Evolutionary conservation across 2,329 filamentous ascomycete species (phyloP), one percentile per base, ranked within the genome.

Genomic region (Arthroderma uncinatum): DNA sequence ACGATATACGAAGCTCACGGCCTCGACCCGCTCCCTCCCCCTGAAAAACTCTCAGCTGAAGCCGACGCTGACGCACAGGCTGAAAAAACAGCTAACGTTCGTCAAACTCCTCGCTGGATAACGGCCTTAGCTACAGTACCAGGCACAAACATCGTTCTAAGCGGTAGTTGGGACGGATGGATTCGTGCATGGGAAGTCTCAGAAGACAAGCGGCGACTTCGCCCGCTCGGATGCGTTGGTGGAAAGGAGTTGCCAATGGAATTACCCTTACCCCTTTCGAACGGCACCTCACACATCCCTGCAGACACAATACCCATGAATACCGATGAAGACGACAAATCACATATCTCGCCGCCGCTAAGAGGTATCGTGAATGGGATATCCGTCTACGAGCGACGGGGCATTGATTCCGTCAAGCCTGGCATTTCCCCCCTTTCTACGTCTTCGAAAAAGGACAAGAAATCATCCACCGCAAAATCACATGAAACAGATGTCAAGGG

Each of bases 101-200:
- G 50, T 77, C 85, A 44, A 74, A 85, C 62, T 59, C 88, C 93
- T 2, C 80, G 92, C 67, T 94, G 87, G 80, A 93, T 98, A 70
- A 98, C 93, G 0, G 91, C 92, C 4, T 76, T 98, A 44, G 79
- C 84, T 53, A 86, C 89, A 0, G 79, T 98, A 53, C 92, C 93
- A 0, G 96, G 91, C 70, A 92, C 89, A 4, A 90, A 98, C 66
- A 76, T 95, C 54, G 82, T 98, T 57, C 77, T 98, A 54, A 94
- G 85, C 62, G 93, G 92, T 33, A 95, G 89, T 71, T 98, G 92
- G 91, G 93, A 95, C 68, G 93, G 93, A 1, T 84, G 82, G 70
- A 79, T 98, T 58, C 80, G 92, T 53, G 85, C 85, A 4, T 98
- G 93, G 93, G 83, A 80, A 60, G 78, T 98, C 19, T 86, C 84